Percentiles rank a stretch among this genome's conserved stretches.
These are phyloP conservation scores for Diplodia intermedia DNA, from an alignment of 2,329 filamentous ascomycete genomes.

Conservation along the genomic window DNA sequence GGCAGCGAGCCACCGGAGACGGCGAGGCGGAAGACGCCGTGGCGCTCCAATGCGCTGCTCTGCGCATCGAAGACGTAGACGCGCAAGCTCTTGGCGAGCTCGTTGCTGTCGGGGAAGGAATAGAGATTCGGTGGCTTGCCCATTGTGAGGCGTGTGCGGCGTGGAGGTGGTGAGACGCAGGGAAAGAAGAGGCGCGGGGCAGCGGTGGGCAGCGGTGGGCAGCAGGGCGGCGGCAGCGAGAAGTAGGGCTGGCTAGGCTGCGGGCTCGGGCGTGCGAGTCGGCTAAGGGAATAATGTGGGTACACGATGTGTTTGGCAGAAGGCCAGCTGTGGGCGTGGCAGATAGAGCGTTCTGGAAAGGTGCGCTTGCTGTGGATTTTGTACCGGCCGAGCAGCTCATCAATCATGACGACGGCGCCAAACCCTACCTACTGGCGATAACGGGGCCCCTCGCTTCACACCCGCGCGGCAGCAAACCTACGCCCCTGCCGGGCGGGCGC, in stretches of 20 bases:
- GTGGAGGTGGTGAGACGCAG: slow-evolving; percentile 24
- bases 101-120: slow-evolving; percentile 73
- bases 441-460: slow-evolving; percentile 25
- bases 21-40: slow-evolving; percentile 86
- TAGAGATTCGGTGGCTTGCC: slow-evolving; percentile 69
- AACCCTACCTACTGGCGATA: background rate
- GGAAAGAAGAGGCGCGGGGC: slow-evolving; percentile 22
- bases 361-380: slow-evolving; percentile 14
- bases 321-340: slow-evolving; percentile 14
- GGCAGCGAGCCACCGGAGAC: slow-evolving; percentile 95
- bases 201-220: slow-evolving; percentile 16
- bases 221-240: slow-evolving; percentile 9
- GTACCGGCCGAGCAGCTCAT: slow-evolving; percentile 18
- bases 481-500: background rate
- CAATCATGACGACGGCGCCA: slow-evolving; percentile 11
- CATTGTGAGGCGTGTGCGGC: slow-evolving; percentile 39
- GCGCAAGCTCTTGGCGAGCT: slow-evolving; percentile 79
- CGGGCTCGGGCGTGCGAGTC: slow-evolving; percentile 25
- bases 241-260: slow-evolving; percentile 19
- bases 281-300: slow-evolving; percentile 30
- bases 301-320: slow-evolving; percentile 30
- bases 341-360: slow-evolving; percentile 27
- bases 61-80: slow-evolving; percentile 84
- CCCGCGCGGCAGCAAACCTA: slow-evolving; percentile 7
- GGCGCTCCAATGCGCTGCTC: slow-evolving; percentile 77